Conservation (phyloP, 2,329 filamentous ascomycete genomes). For the Diaporthe velutina region DNA sequence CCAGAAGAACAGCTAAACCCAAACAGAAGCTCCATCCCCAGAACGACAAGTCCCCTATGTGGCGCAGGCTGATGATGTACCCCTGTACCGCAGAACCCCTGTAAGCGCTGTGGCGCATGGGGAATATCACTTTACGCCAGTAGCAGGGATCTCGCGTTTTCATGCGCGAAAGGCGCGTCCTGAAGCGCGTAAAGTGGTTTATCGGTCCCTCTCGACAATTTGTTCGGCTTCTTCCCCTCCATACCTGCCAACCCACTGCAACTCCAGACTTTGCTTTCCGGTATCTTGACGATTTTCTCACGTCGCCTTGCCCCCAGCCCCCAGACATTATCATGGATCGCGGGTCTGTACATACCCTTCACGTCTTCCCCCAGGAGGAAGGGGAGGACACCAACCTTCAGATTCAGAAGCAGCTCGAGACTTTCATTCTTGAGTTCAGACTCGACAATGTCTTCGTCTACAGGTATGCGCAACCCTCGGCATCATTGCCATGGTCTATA, state of each 20-base stretch:
- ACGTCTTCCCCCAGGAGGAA: slow-evolving; percentile 79
- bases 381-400: slow-evolving; percentile 78
- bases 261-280: slow-evolving; percentile 4
- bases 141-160: slow-evolving; percentile 23
- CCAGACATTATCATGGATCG: slow-evolving; percentile 76
- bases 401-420: slow-evolving; percentile 83
- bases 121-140: background rate
- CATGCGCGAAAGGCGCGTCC: slow-evolving; percentile 29
- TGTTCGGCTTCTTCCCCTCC: slow-evolving; percentile 23
- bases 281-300: background rate
- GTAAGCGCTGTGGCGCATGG: slow-evolving; percentile 21
- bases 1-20: slow-evolving; percentile 38
- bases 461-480: slow-evolving; percentile 68
- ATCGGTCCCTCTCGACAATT: slow-evolving; percentile 23
- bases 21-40: slow-evolving; percentile 32
- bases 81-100: background rate
- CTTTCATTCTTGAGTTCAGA: slow-evolving; percentile 94
- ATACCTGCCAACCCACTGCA: slow-evolving; percentile 20
- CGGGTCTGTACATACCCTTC: slow-evolving; percentile 87
- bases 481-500: accelerated
- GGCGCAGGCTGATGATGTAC: slow-evolving; percentile 22
- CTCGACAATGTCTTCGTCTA: slow-evolving; percentile 96
- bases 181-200: slow-evolving; percentile 30
- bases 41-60: slow-evolving; percentile 18
- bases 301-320: background rate